Conservation (phyloP, 2,329 filamentous ascomycete genomes). For the Calonectria pseudoturangicola region DNA sequence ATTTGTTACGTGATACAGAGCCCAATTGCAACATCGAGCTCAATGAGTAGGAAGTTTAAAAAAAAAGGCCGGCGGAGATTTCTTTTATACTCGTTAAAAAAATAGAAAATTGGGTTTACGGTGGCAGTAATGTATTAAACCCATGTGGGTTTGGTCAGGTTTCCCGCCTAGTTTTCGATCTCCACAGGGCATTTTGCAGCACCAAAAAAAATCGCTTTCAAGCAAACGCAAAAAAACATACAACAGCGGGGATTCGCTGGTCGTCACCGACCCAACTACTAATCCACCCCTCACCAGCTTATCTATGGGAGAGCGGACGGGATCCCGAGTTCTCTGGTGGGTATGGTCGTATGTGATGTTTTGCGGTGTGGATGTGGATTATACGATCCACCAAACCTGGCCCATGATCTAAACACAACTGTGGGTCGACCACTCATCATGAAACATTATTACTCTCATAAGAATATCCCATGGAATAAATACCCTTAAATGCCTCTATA, state of each 20-base stretch:
- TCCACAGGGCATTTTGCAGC: too few relatives aligned
- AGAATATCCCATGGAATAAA: neutral
- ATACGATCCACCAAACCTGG: neutral
- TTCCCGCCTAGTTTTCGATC: too few relatives aligned
- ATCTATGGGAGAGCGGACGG: conserved; percentile 4
- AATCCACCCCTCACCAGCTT: conserved; percentile 19
- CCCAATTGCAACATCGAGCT: too few relatives aligned
- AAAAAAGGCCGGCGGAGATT: too few relatives aligned
- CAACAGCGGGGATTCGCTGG: conserved; percentile 21
- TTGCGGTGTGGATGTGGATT: neutral
- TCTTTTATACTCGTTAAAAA: too few relatives aligned
- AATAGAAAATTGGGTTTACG: too few relatives aligned
- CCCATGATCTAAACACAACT: neutral
- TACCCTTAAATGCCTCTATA: neutral
- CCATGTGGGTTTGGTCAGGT: too few relatives aligned
- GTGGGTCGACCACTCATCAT: neutral
- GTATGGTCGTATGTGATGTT: conserved; percentile 13
- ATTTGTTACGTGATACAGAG: too few relatives aligned
- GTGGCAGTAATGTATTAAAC: too few relatives aligned
- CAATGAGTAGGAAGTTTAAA: too few relatives aligned
- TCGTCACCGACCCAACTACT: conserved; percentile 18
- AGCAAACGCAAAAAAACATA: neutral
- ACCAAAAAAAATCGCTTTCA: neutral
- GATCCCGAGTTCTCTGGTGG: conserved; percentile 12
- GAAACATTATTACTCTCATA: neutral